phyloP scores from a whole-genome alignment of 164 flowering plant genomes.

The Dillenia turbinata region DNA sequence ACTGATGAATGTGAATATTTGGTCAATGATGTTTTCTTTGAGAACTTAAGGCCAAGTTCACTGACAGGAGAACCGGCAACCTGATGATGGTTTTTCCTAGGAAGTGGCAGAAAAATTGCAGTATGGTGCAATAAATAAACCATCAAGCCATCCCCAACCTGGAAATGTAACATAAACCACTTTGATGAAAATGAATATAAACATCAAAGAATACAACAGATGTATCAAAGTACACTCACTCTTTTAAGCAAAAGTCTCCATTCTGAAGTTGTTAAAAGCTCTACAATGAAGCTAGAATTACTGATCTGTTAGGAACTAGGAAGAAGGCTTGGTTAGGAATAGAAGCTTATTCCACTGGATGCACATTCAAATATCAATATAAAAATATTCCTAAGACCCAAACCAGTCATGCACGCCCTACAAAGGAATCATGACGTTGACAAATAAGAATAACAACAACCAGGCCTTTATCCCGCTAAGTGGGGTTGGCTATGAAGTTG shows the following conservation, averaged over 20 bases:
- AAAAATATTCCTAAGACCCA: background rate
- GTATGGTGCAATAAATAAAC: slow-evolving; percentile 48
- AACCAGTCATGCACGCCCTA: too few species aligned
- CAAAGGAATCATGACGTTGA: too few species aligned
- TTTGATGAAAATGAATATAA: background rate
- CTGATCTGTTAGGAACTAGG: slow-evolving; percentile 29
- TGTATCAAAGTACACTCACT: slow-evolving; percentile 28
- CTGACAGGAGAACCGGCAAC: slow-evolving; percentile 60
- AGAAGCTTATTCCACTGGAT: background rate
- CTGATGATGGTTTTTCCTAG: slow-evolving; percentile 41
- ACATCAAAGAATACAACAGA: background rate
- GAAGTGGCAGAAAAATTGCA: slow-evolving; percentile 62
- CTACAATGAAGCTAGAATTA: slow-evolving; percentile 32
- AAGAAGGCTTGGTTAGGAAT: background rate
- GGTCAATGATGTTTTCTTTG: slow-evolving; percentile 14
- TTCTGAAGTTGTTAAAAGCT: slow-evolving; percentile 41
- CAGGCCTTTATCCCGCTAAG: background rate
- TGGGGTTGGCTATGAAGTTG: too few species aligned
- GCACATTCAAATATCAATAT: background rate
- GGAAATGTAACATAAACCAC: slow-evolving; percentile 11
- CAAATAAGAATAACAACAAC: slow-evolving; percentile 3
- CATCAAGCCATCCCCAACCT: slow-evolving; percentile 76
- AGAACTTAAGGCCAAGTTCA: slow-evolving; percentile 18
- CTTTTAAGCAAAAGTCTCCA: slow-evolving; percentile 59
- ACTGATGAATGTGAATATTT: slow-evolving; percentile 5